phyloP scores from a whole-genome alignment of 192 early-diverging fungal genomes.

The Coemansia pectinata region DNA sequence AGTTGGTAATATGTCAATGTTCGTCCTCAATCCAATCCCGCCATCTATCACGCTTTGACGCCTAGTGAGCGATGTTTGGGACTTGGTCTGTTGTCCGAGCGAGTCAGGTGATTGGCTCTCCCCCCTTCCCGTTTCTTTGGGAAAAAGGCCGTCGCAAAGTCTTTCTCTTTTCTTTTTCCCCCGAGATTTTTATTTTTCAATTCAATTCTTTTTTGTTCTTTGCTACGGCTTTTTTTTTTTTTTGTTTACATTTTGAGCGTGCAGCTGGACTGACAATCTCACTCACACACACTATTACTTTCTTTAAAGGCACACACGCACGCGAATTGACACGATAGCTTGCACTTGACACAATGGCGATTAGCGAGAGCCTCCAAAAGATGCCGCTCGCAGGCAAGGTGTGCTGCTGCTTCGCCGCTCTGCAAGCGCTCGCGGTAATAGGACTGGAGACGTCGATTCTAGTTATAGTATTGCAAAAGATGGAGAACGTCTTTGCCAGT shows the following conservation, averaged over 20 bases:
- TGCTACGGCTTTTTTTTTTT: conserved; percentile 1
- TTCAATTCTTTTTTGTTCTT: not conserved
- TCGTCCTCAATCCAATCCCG: too few species aligned
- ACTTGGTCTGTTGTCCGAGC: not conserved
- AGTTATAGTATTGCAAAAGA: conserved; percentile 40
- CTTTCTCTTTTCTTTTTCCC: conserved; percentile 2
- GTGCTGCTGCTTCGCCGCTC: conserved; percentile 37
- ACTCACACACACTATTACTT: not conserved
- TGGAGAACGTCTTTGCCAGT: conserved; percentile 48
- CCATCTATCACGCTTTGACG: not conserved
- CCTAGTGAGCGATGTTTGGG: not conserved
- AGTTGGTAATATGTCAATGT: too few species aligned
- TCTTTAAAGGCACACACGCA: not conserved
- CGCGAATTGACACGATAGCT: not conserved
- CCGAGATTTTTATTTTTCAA: not conserved
- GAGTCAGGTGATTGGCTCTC: too few species aligned
- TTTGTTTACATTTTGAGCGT: conserved; percentile 4
- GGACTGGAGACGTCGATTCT: conserved; percentile 45
- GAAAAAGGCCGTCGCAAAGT: not conserved
- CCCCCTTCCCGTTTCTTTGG: not conserved
- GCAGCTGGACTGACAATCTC: conserved; percentile 3
- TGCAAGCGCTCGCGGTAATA: conserved; percentile 37
- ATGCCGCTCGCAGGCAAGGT: conserved; percentile 47
- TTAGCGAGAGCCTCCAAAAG: conserved; percentile 53
- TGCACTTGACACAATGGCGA: conserved; percentile 28